A percentile compares a stretch with the other conserved stretches of the same genome.
Conservation (phyloP, 2,329 filamentous ascomycete species). For the Metarhizium humberi region DNA sequence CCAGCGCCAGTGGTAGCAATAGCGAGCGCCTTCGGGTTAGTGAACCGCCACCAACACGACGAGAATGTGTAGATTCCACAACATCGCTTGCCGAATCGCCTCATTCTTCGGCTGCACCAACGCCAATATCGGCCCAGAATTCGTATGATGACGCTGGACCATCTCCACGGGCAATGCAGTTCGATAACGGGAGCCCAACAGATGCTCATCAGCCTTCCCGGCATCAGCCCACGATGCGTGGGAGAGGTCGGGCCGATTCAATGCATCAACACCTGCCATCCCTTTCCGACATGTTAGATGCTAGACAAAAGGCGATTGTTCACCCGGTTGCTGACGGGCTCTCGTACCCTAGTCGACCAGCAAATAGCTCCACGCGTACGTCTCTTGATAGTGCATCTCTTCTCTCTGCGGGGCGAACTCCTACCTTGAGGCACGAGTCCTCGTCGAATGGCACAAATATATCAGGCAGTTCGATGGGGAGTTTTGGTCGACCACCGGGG, state of each 20-base stretch:
- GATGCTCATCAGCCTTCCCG: constrained; percentile 17
- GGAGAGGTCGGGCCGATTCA: constrained; percentile 12
- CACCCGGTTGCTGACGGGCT: constrained; percentile 9
- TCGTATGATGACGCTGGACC: constrained; percentile 32
- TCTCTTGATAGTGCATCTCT: constrained; percentile 18
- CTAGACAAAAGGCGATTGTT: constrained; percentile 14
- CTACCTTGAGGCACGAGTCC: constrained; percentile 35
- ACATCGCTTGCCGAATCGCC: constrained; percentile 37
- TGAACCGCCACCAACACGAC: constrained; percentile 36
- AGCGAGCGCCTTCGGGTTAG: constrained; percentile 38
- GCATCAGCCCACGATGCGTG: constrained; percentile 19
- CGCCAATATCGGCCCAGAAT: constrained; percentile 23
- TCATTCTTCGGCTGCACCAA: constrained; percentile 28
- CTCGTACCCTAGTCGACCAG: neutral
- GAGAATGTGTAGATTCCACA: constrained; percentile 38
- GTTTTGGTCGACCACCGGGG: constrained; percentile 31
- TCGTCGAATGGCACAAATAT: constrained; percentile 34
- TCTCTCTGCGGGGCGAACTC: constrained; percentile 19
- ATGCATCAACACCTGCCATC: constrained; percentile 32
- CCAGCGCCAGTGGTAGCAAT: constrained; percentile 37
- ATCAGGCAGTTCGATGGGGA: constrained; percentile 28
- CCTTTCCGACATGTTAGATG: constrained; percentile 38
- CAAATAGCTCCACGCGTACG: constrained; percentile 9
- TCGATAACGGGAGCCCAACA: constrained; percentile 23
- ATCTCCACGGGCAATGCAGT: constrained; percentile 31